Evolutionary conservation across 78 protist genomes (phyloP).

Genomic region (Dictyostelium intermedium): DNA sequence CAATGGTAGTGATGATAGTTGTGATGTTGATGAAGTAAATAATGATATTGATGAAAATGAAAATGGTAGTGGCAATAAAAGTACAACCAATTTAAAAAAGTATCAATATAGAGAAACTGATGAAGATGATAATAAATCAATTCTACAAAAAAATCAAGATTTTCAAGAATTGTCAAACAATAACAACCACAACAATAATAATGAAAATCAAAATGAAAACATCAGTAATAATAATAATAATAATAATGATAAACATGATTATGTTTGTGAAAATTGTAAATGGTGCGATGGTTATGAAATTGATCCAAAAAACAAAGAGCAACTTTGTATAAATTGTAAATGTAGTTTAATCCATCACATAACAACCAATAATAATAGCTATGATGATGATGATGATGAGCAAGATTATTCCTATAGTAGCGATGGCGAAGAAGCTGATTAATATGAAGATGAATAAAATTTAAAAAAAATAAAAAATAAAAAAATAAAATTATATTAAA

Average conservation of each 20-base stretch:
- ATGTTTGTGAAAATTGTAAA: slow-evolving; percentile 50
- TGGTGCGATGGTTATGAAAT: slow-evolving; percentile 17
- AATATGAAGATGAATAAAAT: neutral
- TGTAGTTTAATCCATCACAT: slow-evolving; percentile 56
- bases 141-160: neutral
- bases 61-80: neutral
- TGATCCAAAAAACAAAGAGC: neutral
- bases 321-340: slow-evolving; percentile 42
- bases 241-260: neutral
- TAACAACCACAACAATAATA: neutral
- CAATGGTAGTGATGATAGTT: neutral
- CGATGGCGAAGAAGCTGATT: neutral
- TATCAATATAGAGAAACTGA: neutral
- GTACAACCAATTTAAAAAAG: neutral
- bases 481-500: neutral
- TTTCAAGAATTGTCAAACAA: neutral
- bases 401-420: neutral
- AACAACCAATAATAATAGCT: neutral
- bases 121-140: neutral
- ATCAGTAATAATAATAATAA: neutral
- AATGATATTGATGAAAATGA: neutral
- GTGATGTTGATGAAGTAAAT: neutral
- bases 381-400: slow-evolving; percentile 1
- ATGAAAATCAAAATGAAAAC: neutral
- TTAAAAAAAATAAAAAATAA: neutral